phyloP scores from a whole-genome alignment of 805 yeast species.

The Teunomyces lycoperdinae region DNA sequence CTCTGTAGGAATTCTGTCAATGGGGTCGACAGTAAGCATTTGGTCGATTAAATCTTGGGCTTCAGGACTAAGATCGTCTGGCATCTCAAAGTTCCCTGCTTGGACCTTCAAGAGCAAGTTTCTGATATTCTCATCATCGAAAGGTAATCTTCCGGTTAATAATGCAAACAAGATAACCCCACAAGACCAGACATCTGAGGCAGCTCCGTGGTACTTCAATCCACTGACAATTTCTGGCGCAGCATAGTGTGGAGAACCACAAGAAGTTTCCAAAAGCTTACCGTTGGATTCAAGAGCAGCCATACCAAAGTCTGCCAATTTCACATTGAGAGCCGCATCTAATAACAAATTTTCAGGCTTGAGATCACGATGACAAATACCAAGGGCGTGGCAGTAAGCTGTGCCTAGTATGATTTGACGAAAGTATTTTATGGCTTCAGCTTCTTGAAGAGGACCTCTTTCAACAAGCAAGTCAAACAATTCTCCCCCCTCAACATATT shows the following conservation, averaged over 20 bases:
- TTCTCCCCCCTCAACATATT: constrained; percentile 88
- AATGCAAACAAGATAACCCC: constrained; percentile 80
- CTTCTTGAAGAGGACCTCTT: constrained; percentile 67
- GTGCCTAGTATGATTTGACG: constrained; percentile 77
- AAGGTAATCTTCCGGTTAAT: constrained; percentile 77
- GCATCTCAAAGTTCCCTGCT: constrained; percentile 73
- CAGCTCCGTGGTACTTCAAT: constrained; percentile 75
- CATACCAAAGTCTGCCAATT: constrained; percentile 87
- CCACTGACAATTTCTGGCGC: constrained; percentile 86
- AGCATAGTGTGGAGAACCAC: constrained; percentile 89
- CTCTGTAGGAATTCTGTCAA: constrained; percentile 64
- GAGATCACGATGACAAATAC: constrained; percentile 77
- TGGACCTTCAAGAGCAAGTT: constrained; percentile 71
- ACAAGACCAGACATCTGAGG: constrained; percentile 87
- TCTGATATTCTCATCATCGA: constrained; percentile 79
- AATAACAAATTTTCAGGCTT: constrained; percentile 77
- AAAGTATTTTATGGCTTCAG: constrained; percentile 73
- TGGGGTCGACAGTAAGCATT: constrained; percentile 72
- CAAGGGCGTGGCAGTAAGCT: constrained; percentile 76
- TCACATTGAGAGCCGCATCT: constrained; percentile 64
- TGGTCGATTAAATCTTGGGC: constrained; percentile 64
- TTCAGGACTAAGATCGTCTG: constrained; percentile 56
- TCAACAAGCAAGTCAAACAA: constrained; percentile 70
- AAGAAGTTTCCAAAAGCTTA: constrained; percentile 69
- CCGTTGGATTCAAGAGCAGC: constrained; percentile 78